Evolutionary conservation across 352 stramenopile genomes (phyloP), one percentile per base, ranked within the genome.

Genomic region (Pythium brachiatum): DNA sequence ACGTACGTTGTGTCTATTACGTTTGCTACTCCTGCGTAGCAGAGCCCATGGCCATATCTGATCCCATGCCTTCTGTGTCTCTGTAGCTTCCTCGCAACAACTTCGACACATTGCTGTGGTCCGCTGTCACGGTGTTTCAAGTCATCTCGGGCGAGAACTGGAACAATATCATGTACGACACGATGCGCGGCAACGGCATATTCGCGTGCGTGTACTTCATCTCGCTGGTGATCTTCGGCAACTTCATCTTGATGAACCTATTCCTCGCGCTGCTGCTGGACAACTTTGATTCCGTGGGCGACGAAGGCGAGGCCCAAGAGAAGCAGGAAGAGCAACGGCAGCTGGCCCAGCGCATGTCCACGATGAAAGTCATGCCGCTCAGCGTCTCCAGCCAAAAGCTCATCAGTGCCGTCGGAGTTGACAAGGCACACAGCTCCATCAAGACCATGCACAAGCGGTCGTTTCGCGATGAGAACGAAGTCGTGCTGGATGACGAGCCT

Each of bases 101-200:
- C 65, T 98, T 97, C 58, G 92, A 98, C 44, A 87, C 86, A 3
- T 66, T 98, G 7, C 65, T 92, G 8, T 89, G 75, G 77, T 81
- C 84, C 9, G 64, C 82, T 15, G 72, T 95, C 21, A 97, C 91
- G 0, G 88, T 98, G 0, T 98, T 98, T 59, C 88, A 98, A 70
- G 79, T 98, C 46, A 95, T 98, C 51, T 93, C 93, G 13, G 92
- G 91, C 8, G 95, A 98, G 51, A 96, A 98, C 71, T 98, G 91
- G 92, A 98, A 98, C 59, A 74, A 65, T 36, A 82, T 98, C 53
- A 97, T 98, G 92, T 98, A 98, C 68, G 89, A 96, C 68, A 84
- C 74, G 8, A 96, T 95, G 66, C 85, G 87, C 7, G 79, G 78
- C n/a, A 94, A 89, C 58, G 78, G 79, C 26, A 78, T 80, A 52